A percentile compares a stretch with the other conserved stretches of the same genome.
These are phyloP conservation scores for Aspergillus clavatus DNA, from an alignment of 2,329 filamentous ascomycete genomes.

Conservation along the genomic window DNA sequence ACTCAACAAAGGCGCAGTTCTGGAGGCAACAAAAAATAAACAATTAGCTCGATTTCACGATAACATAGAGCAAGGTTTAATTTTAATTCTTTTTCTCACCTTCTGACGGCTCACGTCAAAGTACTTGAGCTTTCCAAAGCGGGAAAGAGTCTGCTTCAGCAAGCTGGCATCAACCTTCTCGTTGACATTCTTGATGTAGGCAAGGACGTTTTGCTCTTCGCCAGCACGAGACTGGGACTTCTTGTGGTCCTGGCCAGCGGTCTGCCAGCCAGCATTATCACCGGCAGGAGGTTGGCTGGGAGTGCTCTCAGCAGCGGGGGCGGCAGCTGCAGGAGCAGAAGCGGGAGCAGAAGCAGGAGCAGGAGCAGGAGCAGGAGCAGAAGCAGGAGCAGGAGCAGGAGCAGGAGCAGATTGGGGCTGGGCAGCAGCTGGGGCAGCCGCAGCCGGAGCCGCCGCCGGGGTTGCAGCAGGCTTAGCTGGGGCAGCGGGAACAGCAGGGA, in stretches of 20 bases:
- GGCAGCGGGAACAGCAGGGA: slow-evolving; percentile 33
- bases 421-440: slow-evolving; percentile 47
- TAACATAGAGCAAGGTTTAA: too few species aligned
- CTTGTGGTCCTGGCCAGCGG: slow-evolving; percentile 69
- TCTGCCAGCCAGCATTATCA: slow-evolving; percentile 76
- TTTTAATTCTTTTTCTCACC: too few species aligned
- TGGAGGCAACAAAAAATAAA: slow-evolving; percentile 37
- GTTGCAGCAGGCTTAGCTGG: slow-evolving; percentile 12
- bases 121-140: slow-evolving; percentile 62
- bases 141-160: slow-evolving; percentile 64
- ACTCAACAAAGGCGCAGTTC: slow-evolving; percentile 98
- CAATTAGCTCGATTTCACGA: slow-evolving; percentile 2
- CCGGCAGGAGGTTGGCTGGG: slow-evolving; percentile 78
- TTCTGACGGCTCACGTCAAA: slow-evolving; percentile 65
- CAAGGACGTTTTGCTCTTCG: slow-evolving; percentile 72
- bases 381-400: slow-evolving; percentile 16
- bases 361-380: slow-evolving; percentile 19
- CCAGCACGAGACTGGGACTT: slow-evolving; percentile 71
- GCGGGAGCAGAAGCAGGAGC: slow-evolving; percentile 23
- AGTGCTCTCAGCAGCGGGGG: slow-evolving; percentile 45
- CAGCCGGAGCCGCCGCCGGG: slow-evolving; percentile 25
- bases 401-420: slow-evolving; percentile 19
- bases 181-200: slow-evolving; percentile 93
- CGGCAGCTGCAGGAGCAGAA: slow-evolving; percentile 31
- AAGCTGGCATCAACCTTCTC: slow-evolving; percentile 76